Evolutionary conservation across 2,329 filamentous ascomycete species (phyloP).

Genomic region (Leptographium procerum): DNA sequence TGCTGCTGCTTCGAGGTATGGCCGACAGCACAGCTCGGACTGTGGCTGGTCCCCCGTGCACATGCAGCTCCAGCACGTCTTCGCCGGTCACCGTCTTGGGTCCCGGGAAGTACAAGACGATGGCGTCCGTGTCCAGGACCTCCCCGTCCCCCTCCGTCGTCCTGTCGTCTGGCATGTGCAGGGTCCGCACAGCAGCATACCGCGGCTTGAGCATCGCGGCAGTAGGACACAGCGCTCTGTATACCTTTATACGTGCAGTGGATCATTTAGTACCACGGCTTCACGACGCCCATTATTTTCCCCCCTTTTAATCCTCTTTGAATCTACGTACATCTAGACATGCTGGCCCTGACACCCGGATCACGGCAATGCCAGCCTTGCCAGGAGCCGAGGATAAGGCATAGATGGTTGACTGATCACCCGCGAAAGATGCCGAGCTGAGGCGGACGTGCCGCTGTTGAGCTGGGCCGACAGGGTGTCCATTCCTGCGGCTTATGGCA

Average conservation of each 20-base stretch:
- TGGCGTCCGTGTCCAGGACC: slow-evolving; percentile 65
- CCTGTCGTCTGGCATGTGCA: slow-evolving; percentile 32
- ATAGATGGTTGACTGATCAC: slow-evolving; percentile 62
- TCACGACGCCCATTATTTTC: slow-evolving; percentile 33
- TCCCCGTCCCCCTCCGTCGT: slow-evolving; percentile 20
- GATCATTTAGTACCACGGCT: neutral
- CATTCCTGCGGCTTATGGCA: neutral
- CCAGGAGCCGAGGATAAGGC: slow-evolving; percentile 81
- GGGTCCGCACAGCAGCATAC: slow-evolving; percentile 60
- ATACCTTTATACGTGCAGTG: slow-evolving; percentile 29
- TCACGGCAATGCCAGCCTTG: slow-evolving; percentile 78
- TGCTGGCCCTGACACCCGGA: slow-evolving; percentile 72
- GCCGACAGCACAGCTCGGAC: slow-evolving; percentile 76
- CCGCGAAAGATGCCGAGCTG: neutral
- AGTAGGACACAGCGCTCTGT: slow-evolving; percentile 36
- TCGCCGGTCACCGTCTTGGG: slow-evolving; percentile 85
- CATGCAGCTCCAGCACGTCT: slow-evolving; percentile 81
- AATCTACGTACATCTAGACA: slow-evolving; percentile 47
- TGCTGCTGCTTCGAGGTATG: slow-evolving; percentile 39
- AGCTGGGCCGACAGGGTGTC: neutral
- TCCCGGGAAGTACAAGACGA: slow-evolving; percentile 72
- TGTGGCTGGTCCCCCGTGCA: slow-evolving; percentile 86
- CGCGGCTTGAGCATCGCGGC: slow-evolving; percentile 34
- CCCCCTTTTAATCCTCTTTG: neutral
- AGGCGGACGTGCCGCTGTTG: neutral